Evolutionary conservation across 1,284 basidiomycete genomes (phyloP), one percentile per base, ranked within the genome.

Genomic region (Sphaerobolus stellatus): DNA sequence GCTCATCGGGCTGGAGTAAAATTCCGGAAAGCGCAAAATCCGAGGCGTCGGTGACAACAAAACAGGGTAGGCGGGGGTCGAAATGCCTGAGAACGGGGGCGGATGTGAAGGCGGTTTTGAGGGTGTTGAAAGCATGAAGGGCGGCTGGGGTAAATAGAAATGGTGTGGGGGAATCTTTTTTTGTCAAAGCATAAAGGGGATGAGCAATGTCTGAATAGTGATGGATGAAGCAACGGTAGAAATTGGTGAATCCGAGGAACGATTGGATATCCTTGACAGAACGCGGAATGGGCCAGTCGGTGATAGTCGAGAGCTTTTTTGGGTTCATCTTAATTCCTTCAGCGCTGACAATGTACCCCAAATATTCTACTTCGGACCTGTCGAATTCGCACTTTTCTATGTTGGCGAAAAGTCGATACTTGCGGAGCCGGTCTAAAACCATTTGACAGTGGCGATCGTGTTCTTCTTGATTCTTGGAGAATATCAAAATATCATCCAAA

Each of bases 401-500:
- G n/a, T n/a, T n/a, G n/a, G n/a, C n/a, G n/a, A n/a, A n/a, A 0
- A 59, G 50, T 31, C 49, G 31, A 38, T 50, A n/a, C 9, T 56
- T 28, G 2, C 50, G 36, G 2, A 67, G 60, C 2, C 58, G 30
- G 29, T 46, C 16, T 16, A 68, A 54, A 18, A 68, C 64, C 24
- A 46, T 5, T 4, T 40, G 20, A 31, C 72, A 62, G 33, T 69
- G 64, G 3, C 27, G 5, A 0, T 33, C 9, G 48, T 72, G 69
- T 2, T 67, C 58, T 14, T 64, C 59, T 18, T 20, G 34, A 6
- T 38, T 59, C 0, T 55, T 22, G 4, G 64, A 68, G 55, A 64
- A 70, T 44, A 72, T 61, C 27, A 71, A 61, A 50, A 74, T 72
- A 58, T 73, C 66, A 59, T 74, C 70, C 3, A n/a, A n/a, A n/a